Conservation (phyloP, 495 filamentous ascomycete genomes). For the Entonaema liquescens region DNA sequence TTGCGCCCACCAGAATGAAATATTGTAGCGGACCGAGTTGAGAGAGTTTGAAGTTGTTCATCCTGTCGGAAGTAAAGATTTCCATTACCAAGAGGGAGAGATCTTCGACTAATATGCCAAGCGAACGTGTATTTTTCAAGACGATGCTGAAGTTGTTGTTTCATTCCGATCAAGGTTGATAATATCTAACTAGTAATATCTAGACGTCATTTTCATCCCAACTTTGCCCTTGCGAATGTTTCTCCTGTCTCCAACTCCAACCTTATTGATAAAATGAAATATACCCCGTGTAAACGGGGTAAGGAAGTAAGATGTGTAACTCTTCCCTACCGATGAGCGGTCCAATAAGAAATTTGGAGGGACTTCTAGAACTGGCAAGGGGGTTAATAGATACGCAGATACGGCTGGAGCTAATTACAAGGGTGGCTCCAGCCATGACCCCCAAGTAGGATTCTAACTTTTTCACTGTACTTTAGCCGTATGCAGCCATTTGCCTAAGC, state of each 20-base stretch:
- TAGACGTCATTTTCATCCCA: slow-evolving; percentile 39
- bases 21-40: neutral
- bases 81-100: slow-evolving; percentile 17
- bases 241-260: slow-evolving; percentile 34
- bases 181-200: too few relatives aligned
- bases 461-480: slow-evolving; percentile 10
- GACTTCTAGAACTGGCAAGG: slow-evolving; percentile 37
- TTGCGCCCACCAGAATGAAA: neutral
- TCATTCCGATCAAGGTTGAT: slow-evolving; percentile 10
- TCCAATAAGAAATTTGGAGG: slow-evolving; percentile 15
- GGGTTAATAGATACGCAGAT: slow-evolving; percentile 3
- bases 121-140: slow-evolving; percentile 9
- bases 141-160: slow-evolving; percentile 14
- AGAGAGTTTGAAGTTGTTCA: slow-evolving; percentile 35
- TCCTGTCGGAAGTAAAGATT: slow-evolving; percentile 17
- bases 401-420: slow-evolving; percentile 10
- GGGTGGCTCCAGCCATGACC: slow-evolving; percentile 10
- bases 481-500: slow-evolving; percentile 24
- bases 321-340: neutral
- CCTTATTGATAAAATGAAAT: slow-evolving; percentile 21
- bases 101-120: slow-evolving; percentile 29
- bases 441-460: slow-evolving; percentile 18
- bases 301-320: neutral
- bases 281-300: slow-evolving; percentile 20
- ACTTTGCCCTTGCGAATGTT: slow-evolving; percentile 28